These are phyloP conservation scores for Capsaspora owczarzaki DNA, from an alignment of 78 protist genomes.

Conservation along the genomic window DNA sequence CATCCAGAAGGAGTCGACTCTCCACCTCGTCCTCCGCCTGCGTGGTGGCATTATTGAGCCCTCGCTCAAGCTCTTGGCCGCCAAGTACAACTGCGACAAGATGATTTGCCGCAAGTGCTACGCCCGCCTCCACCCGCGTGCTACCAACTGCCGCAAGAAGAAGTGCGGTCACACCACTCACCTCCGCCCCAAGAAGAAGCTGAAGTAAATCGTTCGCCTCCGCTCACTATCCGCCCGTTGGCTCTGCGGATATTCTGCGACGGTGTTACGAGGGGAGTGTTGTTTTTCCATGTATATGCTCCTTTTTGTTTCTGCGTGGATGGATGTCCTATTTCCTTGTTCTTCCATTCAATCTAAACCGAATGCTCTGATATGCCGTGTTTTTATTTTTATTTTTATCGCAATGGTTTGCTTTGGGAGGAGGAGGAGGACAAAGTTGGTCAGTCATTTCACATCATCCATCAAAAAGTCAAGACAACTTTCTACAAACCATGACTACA, in stretches of 20 bases:
- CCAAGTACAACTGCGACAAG: conserved; percentile 94
- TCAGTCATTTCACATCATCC: too few species aligned
- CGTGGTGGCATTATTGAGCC: conserved; percentile 99
- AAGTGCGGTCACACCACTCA: conserved; percentile 98
- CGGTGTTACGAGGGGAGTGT: too few species aligned
- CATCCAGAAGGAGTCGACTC: conserved; percentile 89
- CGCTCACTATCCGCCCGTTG: background rate
- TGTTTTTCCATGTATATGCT: too few species aligned
- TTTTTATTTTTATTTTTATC: too few species aligned
- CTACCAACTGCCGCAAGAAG: conserved; percentile 98
- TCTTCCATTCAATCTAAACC: too few species aligned
- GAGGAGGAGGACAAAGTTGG: too few species aligned
- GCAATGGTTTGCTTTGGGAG: too few species aligned
- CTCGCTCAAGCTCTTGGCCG: conserved; percentile 89
- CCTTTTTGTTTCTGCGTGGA: too few species aligned
- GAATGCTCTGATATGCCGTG: too few species aligned
- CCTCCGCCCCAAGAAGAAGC: conserved; percentile 99
- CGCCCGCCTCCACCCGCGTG: conserved; percentile 96
- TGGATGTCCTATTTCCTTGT: too few species aligned
- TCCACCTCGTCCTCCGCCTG: conserved; percentile 56
- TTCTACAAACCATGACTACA: too few species aligned
- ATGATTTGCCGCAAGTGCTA: conserved; percentile 99
- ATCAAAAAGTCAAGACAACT: too few species aligned
- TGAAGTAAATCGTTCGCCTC: conserved; percentile 70
- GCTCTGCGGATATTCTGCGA: background rate